phyloP scores from a whole-genome alignment of 129 eudicot species.

The Apium graveolens region DNA sequence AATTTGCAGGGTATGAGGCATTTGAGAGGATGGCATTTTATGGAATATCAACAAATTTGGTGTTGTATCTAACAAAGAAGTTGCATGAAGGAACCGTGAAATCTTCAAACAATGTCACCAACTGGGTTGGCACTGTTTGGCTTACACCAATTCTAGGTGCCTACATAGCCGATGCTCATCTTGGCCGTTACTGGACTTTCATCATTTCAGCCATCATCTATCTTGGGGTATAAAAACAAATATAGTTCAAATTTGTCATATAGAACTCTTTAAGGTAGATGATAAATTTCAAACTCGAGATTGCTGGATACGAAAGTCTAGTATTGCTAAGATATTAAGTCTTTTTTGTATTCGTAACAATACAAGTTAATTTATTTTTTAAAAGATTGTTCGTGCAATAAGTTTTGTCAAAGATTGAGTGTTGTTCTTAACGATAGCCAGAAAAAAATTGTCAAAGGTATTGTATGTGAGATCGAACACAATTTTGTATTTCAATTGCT shows the following conservation, averaged over 20 bases:
- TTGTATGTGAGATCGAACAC: too few relatives aligned
- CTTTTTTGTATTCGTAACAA: too few relatives aligned
- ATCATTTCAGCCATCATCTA: constrained; percentile 41
- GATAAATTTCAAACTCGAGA: not conserved
- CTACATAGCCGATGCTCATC: constrained; percentile 51
- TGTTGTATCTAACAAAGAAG: constrained; percentile 39
- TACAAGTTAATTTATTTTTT: too few relatives aligned
- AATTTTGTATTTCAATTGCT: not conserved
- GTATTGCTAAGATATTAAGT: too few relatives aligned
- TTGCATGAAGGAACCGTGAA: constrained; percentile 66
- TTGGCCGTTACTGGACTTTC: constrained; percentile 74
- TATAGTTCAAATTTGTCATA: not conserved
- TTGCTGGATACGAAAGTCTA: not conserved
- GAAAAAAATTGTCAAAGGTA: too few relatives aligned
- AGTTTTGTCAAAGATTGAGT: too few relatives aligned
- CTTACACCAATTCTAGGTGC: constrained; percentile 69
- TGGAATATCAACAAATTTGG: constrained; percentile 61
- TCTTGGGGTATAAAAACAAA: constrained; percentile 25
- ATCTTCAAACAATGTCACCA: constrained; percentile 66
- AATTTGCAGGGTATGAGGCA: constrained; percentile 46
- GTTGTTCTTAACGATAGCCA: too few relatives aligned
- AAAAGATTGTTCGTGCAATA: too few relatives aligned
- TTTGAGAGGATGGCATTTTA: constrained; percentile 64
- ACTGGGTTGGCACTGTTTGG: constrained; percentile 67
- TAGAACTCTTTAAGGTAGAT: not conserved